Conservation (phyloP, 495 filamentous ascomycete species). For the Amorphotheca resinae region DNA sequence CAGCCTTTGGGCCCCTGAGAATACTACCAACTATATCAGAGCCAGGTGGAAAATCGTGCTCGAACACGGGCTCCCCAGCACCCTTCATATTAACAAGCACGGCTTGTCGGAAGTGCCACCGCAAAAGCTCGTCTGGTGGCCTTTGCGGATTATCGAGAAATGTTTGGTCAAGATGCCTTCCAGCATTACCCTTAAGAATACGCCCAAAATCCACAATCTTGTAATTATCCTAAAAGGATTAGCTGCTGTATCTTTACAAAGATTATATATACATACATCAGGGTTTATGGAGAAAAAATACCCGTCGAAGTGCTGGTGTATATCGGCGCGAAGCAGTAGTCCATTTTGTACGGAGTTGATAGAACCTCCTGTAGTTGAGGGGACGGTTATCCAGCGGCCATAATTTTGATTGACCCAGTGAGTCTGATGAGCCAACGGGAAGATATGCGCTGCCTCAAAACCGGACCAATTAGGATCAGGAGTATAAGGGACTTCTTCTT, state of each 20-base stretch:
- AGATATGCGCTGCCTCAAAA: constrained; percentile 28
- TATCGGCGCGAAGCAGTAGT: constrained; percentile 20
- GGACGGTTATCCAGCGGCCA: constrained; percentile 24
- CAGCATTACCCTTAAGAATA: constrained; percentile 21
- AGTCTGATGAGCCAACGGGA: constrained; percentile 25
- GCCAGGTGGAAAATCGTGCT: constrained; percentile 30
- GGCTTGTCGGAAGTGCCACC: constrained; percentile 32
- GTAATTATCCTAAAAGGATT: constrained; percentile 23
- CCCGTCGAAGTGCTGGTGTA: constrained; percentile 24
- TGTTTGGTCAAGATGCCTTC: constrained; percentile 24
- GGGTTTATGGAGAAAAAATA: constrained; percentile 25
- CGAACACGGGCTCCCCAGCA: constrained; percentile 28
- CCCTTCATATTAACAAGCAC: constrained; percentile 27
- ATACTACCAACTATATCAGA: constrained; percentile 29
- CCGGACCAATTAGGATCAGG: constrained; percentile 11
- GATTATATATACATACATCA: constrained; percentile 21
- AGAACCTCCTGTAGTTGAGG: too few relatives aligned
- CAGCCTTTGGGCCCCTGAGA: constrained; percentile 22
- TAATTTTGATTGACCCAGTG: constrained; percentile 22
- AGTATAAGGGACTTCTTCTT: constrained; percentile 11
- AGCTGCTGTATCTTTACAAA: constrained; percentile 10
- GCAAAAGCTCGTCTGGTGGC: constrained; percentile 26
- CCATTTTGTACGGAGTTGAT: constrained; percentile 23
- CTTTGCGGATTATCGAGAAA: constrained; percentile 25
- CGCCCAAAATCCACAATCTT: constrained; percentile 24